A percentile compares a stretch with the other conserved stretches of the same genome.
phyloP scores from a whole-genome alignment of 305 asterid genomes.

The Solanum aculeatissimum region DNA sequence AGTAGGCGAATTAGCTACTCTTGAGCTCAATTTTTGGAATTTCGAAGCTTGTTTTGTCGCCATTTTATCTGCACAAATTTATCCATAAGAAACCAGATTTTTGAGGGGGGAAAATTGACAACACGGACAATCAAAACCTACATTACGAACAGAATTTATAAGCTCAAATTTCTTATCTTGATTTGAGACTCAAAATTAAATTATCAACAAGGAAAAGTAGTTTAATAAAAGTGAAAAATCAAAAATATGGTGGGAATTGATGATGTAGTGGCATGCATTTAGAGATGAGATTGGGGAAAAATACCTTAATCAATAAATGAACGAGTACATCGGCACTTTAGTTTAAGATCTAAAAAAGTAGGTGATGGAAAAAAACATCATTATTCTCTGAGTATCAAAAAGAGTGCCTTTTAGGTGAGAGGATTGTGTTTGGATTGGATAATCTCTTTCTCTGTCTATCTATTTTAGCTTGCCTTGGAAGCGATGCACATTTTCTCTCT shows the following conservation, averaged over 20 bases:
- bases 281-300: neutral
- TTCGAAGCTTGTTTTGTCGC: conserved; percentile 50
- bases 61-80: conserved; percentile 21
- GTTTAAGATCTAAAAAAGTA: conserved; percentile 1
- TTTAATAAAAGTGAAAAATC: neutral
- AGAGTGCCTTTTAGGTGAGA: neutral
- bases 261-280: neutral
- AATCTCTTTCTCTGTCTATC: neutral
- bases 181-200: neutral
- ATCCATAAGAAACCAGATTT: neutral
- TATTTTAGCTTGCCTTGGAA: conserved; percentile 40
- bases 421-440: neutral
- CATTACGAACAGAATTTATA: neutral
- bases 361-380: neutral
- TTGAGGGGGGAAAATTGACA: neutral
- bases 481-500: conserved; percentile 25
- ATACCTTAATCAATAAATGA: neutral
- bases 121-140: neutral
- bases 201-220: neutral
- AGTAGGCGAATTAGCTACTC: conserved; percentile 40
- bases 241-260: neutral
- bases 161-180: neutral
- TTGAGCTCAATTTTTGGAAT: conserved; percentile 37
- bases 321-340: neutral
- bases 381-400: neutral